Percentiles rank a stretch among this genome's conserved stretches.
These are phyloP conservation scores for Fraxinus velutina DNA, from an alignment of 305 asterid genomes.

Conservation along the genomic window DNA sequence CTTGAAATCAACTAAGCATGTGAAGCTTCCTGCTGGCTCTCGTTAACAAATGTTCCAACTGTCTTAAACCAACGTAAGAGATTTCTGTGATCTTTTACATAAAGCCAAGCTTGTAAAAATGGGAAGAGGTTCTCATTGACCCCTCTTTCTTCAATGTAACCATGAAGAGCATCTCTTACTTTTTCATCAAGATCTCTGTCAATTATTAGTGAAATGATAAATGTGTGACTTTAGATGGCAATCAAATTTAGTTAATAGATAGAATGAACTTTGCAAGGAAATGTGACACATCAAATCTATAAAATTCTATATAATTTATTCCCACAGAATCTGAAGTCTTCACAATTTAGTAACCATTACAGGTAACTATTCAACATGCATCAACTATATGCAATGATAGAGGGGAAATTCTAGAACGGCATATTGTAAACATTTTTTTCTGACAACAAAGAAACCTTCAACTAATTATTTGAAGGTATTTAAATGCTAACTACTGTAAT, in stretches of 20 bases:
- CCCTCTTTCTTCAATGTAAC: slow-evolving; percentile 78
- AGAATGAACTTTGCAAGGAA: neutral
- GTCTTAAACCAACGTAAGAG: slow-evolving; percentile 70
- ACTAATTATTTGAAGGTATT: neutral
- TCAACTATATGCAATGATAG: neutral
- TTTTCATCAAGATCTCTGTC: slow-evolving; percentile 60
- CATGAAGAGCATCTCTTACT: slow-evolving; percentile 68
- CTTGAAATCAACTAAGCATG: slow-evolving; percentile 20
- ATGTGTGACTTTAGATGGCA: slow-evolving; percentile 6
- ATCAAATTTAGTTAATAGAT: neutral
- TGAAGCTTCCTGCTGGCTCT: slow-evolving; percentile 32
- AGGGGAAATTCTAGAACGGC: neutral
- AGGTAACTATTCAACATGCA: neutral
- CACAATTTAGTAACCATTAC: neutral
- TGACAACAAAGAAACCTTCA: neutral
- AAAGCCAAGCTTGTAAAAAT: slow-evolving; percentile 92
- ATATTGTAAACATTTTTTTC: neutral
- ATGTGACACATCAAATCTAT: neutral
- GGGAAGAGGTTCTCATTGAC: slow-evolving; percentile 69
- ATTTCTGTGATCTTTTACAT: slow-evolving; percentile 86
- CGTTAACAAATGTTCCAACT: slow-evolving; percentile 49
- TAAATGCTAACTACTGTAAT: neutral
- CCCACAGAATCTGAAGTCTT: neutral
- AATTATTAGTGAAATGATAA: slow-evolving; percentile 1
- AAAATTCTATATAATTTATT: neutral